Percentiles rank a stretch among this genome's conserved stretches.
These are phyloP conservation scores for Fraxinus pennsylvanica DNA, from an alignment of 257 asterid species.

Conservation along the genomic window DNA sequence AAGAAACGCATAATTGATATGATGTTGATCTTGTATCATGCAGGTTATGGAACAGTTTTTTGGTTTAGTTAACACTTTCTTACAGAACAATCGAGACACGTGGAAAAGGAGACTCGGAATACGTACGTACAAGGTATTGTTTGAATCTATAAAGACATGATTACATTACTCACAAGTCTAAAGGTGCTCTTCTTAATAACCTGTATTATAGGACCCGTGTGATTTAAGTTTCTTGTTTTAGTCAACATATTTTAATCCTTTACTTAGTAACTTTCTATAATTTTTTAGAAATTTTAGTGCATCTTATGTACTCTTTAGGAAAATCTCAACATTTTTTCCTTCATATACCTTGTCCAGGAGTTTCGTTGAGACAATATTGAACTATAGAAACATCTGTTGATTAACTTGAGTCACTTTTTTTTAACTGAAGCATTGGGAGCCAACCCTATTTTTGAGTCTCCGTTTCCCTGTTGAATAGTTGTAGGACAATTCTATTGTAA, in stretches of 20 bases:
- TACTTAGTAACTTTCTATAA: background rate
- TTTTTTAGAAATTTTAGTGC: background rate
- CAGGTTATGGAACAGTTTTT: slow-evolving; percentile 99
- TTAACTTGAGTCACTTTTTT: slow-evolving; percentile 1
- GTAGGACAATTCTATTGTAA: no score
- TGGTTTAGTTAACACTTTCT: slow-evolving; percentile 88
- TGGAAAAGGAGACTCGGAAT: slow-evolving; percentile 84
- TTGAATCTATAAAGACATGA: slow-evolving; percentile 24
- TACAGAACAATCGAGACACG: slow-evolving; percentile 87
- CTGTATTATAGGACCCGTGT: slow-evolving; percentile 1
- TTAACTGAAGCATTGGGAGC: slow-evolving; percentile 1
- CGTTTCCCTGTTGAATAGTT: background rate
- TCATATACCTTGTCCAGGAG: background rate
- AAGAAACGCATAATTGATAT: slow-evolving; percentile 10
- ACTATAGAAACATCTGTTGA: background rate
- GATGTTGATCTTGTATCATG: slow-evolving; percentile 25
- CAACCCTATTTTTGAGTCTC: slow-evolving; percentile 12
- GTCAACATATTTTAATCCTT: slow-evolving; percentile 15
- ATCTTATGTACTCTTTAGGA: slow-evolving; percentile 4
- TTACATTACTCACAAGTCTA: slow-evolving; percentile 20
- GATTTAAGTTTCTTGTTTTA: slow-evolving; percentile 8
- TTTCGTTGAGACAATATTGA: slow-evolving; percentile 12
- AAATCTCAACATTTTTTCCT: background rate
- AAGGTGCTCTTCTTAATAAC: slow-evolving; percentile 7
- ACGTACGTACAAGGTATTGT: slow-evolving; percentile 88